Conservation (phyloP, 2,329 filamentous ascomycete species). For the Fusarium sublunatum region DNA sequence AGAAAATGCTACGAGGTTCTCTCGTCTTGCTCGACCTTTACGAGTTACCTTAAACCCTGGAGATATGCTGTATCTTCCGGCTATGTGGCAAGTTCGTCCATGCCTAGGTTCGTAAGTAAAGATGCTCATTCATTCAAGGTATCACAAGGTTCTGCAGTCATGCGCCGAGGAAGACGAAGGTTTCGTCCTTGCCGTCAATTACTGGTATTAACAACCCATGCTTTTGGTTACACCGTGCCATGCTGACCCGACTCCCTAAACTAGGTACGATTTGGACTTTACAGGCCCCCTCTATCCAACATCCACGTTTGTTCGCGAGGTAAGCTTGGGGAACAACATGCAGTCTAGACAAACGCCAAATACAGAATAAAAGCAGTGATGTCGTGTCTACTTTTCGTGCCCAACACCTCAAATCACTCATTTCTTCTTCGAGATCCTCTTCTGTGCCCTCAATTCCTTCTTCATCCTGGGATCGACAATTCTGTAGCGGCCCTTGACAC, state of each 20-base stretch:
- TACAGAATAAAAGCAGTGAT: slow-evolving; percentile 26
- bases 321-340: slow-evolving; percentile 41
- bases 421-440: slow-evolving; percentile 73
- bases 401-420: slow-evolving; percentile 3
- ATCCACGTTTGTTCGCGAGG: slow-evolving; percentile 64
- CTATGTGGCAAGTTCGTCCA: slow-evolving; percentile 72
- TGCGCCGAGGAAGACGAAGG: slow-evolving; percentile 75
- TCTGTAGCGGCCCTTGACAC: slow-evolving; percentile 96
- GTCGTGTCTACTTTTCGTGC: slow-evolving; percentile 22
- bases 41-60: slow-evolving; percentile 76
- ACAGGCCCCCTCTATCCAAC: slow-evolving; percentile 74
- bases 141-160: slow-evolving; percentile 83
- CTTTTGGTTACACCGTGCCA: background rate
- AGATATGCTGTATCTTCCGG: slow-evolving; percentile 85
- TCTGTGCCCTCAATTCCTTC: slow-evolving; percentile 92
- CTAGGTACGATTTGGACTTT: slow-evolving; percentile 84
- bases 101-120: background rate
- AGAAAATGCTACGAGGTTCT: slow-evolving; percentile 66
- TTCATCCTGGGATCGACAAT: slow-evolving; percentile 96
- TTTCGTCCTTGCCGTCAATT: slow-evolving; percentile 82
- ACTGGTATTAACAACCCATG: slow-evolving; percentile 69
- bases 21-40: slow-evolving; percentile 68
- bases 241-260: slow-evolving; percentile 12
- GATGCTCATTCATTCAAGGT: slow-evolving; percentile 58
- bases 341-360: slow-evolving; percentile 15